These are phyloP conservation scores for Artemisia tridentata DNA, from an alignment of 129 eudicot species.

Conservation along the genomic window DNA sequence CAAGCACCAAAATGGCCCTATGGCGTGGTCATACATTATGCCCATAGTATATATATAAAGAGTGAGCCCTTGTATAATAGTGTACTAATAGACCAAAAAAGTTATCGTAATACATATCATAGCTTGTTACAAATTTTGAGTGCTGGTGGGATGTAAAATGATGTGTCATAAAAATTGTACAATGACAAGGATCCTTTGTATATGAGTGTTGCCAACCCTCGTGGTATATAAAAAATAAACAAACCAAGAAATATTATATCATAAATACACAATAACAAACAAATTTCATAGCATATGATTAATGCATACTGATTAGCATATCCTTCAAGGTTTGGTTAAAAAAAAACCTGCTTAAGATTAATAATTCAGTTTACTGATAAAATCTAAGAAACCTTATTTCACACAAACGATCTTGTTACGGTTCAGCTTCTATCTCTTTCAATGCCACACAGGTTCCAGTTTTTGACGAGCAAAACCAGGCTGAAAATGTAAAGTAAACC, in stretches of 20 bases:
- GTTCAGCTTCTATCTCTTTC: constrained; percentile 18
- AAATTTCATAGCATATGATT: constrained; percentile 2
- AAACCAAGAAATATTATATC: background rate
- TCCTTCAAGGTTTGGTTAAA: constrained; percentile 8
- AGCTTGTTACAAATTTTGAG: too few species aligned
- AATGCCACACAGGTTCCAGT: constrained; percentile 36
- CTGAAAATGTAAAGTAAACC: constrained; percentile 52
- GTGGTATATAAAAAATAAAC: background rate
- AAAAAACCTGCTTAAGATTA: constrained; percentile 13
- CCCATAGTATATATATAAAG: too few species aligned
- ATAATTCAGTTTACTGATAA: constrained; percentile 10
- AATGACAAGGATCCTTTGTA: too few species aligned
- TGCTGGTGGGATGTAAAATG: too few species aligned
- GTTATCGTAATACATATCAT: too few species aligned
- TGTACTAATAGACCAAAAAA: too few species aligned
- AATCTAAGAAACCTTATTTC: constrained; percentile 22
- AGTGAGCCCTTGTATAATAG: too few species aligned
- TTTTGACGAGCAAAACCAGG: constrained; percentile 86
- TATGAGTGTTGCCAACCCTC: too few species aligned
- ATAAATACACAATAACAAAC: constrained; percentile 23
- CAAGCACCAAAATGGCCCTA: too few species aligned
- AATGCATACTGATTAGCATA: background rate
- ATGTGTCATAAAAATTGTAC: too few species aligned
- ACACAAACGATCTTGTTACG: constrained; percentile 20
- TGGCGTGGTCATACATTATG: too few species aligned